These are phyloP conservation scores for Flueggea neowawraea DNA, from an alignment of 441 rosid genomes.

Conservation along the genomic window DNA sequence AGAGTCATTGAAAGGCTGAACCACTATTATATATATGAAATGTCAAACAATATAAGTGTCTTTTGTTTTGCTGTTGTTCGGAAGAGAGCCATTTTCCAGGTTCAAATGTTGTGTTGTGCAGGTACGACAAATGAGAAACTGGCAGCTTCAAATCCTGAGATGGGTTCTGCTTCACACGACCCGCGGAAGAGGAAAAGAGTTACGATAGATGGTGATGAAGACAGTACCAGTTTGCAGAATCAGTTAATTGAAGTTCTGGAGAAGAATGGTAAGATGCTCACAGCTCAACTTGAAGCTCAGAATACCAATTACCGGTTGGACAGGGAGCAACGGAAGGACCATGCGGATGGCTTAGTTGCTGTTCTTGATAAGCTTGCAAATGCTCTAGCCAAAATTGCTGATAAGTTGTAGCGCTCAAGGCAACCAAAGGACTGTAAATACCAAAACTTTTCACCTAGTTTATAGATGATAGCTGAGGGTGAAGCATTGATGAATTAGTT, in stretches of 20 bases:
- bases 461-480: slow-evolving; percentile 23
- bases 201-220: slow-evolving; percentile 43
- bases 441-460: slow-evolving; percentile 15
- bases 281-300: slow-evolving; percentile 89
- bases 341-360: slow-evolving; percentile 56
- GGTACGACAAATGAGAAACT: slow-evolving; percentile 53
- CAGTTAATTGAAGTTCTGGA: slow-evolving; percentile 71
- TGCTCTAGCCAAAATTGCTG: slow-evolving; percentile 85
- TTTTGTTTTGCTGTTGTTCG: neutral
- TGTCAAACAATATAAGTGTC: neutral
- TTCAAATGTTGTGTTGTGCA: slow-evolving; percentile 10
- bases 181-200: slow-evolving; percentile 64
- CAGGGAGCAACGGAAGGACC: slow-evolving; percentile 87
- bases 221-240: slow-evolving; percentile 28
- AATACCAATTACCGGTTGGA: slow-evolving; percentile 70
- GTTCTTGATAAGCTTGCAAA: slow-evolving; percentile 92
- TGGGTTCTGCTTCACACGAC: slow-evolving; percentile 62
- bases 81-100: neutral
- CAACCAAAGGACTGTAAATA: slow-evolving; percentile 30
- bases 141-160: slow-evolving; percentile 37
- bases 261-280: slow-evolving; percentile 78
- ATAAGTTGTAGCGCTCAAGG: slow-evolving; percentile 62
- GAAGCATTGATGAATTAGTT: slow-evolving; percentile 22
- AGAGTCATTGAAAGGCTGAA: too few relatives aligned
- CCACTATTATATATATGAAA: too few relatives aligned